Percentiles rank a stretch among this genome's conserved stretches.
Evolutionary conservation across 2,329 filamentous ascomycete species (phyloP).

Genomic region (Phialophora tarda): DNA sequence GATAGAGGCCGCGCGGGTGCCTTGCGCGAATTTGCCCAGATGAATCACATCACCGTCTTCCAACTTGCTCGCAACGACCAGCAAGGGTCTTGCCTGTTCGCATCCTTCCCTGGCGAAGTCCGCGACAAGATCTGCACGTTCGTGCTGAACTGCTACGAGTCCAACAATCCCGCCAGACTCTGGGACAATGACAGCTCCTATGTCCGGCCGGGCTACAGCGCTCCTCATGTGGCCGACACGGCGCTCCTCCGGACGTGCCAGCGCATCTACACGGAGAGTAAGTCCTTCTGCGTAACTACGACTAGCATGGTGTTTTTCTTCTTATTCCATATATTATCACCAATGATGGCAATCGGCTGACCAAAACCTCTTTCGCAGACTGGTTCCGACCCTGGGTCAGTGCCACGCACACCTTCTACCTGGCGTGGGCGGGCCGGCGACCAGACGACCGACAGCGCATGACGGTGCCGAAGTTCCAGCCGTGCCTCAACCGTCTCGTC

Average conservation of each 20-base stretch:
- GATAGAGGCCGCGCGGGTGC: too few species aligned
- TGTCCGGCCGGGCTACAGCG: slow-evolving; percentile 49
- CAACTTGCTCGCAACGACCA: neutral
- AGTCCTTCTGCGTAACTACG: neutral
- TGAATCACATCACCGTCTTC: neutral
- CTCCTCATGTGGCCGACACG: slow-evolving; percentile 47
- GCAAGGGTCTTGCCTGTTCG: neutral
- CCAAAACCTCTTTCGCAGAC: neutral
- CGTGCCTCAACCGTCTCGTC: neutral
- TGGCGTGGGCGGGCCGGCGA: slow-evolving; percentile 43
- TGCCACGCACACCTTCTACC: slow-evolving; percentile 50
- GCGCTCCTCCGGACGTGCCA: slow-evolving; percentile 53
- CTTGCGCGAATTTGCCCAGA: neutral
- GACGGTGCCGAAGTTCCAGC: neutral
- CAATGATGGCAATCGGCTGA: neutral
- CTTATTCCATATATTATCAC: too few species aligned
- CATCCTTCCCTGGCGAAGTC: neutral
- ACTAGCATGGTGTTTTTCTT: too few species aligned
- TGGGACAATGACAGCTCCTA: slow-evolving; percentile 4
- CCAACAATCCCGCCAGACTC: neutral
- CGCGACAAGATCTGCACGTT: slow-evolving; percentile 4
- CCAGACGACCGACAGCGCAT: slow-evolving; percentile 29
- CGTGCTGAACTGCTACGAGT: neutral
- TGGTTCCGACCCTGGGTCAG: slow-evolving; percentile 53
- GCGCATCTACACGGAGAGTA: slow-evolving; percentile 49